Evolutionary conservation across 345 rosid species (phyloP), one percentile per base, ranked within the genome.

Genomic region (Theobroma cacao): DNA sequence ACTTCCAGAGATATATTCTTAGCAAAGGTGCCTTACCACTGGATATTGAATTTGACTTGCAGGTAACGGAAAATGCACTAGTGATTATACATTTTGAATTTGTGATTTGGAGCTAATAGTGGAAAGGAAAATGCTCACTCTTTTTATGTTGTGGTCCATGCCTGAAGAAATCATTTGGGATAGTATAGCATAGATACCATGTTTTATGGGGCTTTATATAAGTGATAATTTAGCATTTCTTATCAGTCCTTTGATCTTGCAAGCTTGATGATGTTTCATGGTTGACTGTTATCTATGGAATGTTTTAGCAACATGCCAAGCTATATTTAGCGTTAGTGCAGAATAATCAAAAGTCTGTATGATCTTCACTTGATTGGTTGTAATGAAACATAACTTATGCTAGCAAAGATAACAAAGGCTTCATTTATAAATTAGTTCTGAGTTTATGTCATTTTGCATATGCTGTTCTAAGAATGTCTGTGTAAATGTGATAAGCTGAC

Each of bases 21-120:
- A 88, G 89, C 92, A 97, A 97, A 83, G 94, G 93, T 78, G 85
- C 80, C 24, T 84, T 90, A 50, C 98, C 98, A 0, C 88, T 94
- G 77, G 99, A 97, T 84, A 72, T 97, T 78, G 99, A 97, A 87
- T 97, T 97, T 82, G 99, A 97, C 84, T 84, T 94, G 65, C 99
- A 97, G 98, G 99, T 92, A 53, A 64, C 28, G 28, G 11, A 31
- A 33, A 34, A 50, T 15, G 18, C 7, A 52, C 20, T 72, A 33
- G 6, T 52, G 30, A 10, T 50, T 52, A 12, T 33, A 50, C 0
- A 5, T 33, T 52, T 31, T 4, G 45, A 50, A 20, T 50, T 70
- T 18, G 43, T 71, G 17, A 11, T 31, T 45, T 47, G 31, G 36
- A 68, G 74, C 30, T 33, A 20, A 45, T 68, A 36, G 13, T 26